Percentiles rank a stretch among this genome's conserved stretches.
Evolutionary conservation across 352 stramenopile genomes (phyloP).

Genomic region (Saprolegnia diclina): DNA sequence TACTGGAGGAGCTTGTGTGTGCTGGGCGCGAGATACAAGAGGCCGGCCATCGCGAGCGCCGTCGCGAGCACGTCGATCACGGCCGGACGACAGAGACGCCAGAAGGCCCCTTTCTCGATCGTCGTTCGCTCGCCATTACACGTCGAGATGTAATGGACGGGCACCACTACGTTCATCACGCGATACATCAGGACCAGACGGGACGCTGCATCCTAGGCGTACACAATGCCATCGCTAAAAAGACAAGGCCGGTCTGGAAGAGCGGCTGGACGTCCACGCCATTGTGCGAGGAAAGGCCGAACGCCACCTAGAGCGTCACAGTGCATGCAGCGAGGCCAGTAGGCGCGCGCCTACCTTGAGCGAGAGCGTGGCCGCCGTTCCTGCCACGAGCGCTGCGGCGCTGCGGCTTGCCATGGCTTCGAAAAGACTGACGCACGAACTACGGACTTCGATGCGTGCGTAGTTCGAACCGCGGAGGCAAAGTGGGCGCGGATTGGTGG

Average conservation of each 20-base stretch:
- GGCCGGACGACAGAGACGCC: neutral
- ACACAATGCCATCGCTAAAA: slow-evolving; percentile 12
- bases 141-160: neutral
- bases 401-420: neutral
- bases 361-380: neutral
- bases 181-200: neutral
- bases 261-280: neutral
- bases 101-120: neutral
- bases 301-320: neutral
- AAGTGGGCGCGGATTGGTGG: neutral
- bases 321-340: neutral
- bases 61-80: slow-evolving; percentile 5
- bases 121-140: neutral
- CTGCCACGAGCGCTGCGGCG: neutral
- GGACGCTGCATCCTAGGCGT: neutral
- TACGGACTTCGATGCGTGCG: slow-evolving; percentile 12
- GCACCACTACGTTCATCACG: neutral
- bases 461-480: neutral
- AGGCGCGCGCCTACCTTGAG: neutral
- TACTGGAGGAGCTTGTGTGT: slow-evolving; percentile 10
- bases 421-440: neutral
- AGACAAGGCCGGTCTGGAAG: slow-evolving; percentile 7
- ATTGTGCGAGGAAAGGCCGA: neutral
- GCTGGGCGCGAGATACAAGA: neutral
- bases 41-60: neutral